phyloP scores from a whole-genome alignment of 768 basidiomycete species.

The Phylloporus arenicola region DNA sequence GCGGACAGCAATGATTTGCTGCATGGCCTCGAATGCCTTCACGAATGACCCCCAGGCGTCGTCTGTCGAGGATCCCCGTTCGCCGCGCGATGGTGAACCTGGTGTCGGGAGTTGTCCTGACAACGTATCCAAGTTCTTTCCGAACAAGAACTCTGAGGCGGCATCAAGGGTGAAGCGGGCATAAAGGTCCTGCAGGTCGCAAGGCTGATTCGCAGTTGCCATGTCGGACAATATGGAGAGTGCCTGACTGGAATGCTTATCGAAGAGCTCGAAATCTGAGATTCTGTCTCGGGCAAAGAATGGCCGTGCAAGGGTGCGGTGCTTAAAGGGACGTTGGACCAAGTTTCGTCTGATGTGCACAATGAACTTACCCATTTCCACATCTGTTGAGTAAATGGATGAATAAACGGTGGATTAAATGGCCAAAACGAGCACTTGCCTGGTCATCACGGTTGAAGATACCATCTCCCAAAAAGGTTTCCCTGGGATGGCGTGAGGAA shows the following conservation, averaged over 20 bases:
- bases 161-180: conserved; percentile 65
- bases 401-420: neutral
- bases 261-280: conserved; percentile 65
- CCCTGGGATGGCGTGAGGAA: conserved; percentile 24
- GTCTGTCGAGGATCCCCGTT: conserved; percentile 55
- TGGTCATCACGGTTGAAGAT: conserved; percentile 78
- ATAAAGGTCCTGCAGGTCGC: conserved; percentile 66
- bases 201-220: conserved; percentile 36
- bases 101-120: conserved; percentile 49
- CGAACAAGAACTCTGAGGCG: conserved; percentile 71
- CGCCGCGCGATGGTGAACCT: conserved; percentile 40
- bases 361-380: conserved; percentile 57
- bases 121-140: conserved; percentile 56
- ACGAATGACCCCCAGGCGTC: conserved; percentile 57
- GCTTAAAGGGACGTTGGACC: conserved; percentile 35
- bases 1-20: conserved; percentile 33
- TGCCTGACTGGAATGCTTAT: conserved; percentile 46
- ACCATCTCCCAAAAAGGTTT: conserved; percentile 60
- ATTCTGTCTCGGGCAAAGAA: conserved; percentile 73
- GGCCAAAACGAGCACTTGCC: conserved; percentile 30
- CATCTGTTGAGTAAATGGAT: conserved; percentile 29
- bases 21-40: conserved; percentile 39
- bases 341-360: neutral
- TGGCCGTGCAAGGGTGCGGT: conserved; percentile 61
- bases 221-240: conserved; percentile 44